phyloP scores from a whole-genome alignment of 2,329 filamentous ascomycete genomes.

The Diaporthe longicolla region DNA sequence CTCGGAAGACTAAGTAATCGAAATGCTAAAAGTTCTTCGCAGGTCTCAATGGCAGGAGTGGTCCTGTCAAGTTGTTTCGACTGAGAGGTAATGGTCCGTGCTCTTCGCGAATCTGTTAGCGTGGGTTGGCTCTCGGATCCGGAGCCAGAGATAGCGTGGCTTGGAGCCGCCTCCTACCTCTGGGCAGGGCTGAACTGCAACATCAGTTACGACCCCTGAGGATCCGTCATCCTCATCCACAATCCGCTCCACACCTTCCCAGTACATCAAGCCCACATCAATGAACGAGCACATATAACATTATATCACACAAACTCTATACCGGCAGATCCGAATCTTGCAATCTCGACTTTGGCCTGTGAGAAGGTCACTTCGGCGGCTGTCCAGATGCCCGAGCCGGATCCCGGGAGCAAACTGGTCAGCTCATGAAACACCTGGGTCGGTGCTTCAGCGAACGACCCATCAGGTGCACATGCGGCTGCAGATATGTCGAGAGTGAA shows the following conservation, averaged over 20 bases:
- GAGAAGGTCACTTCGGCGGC: neutral
- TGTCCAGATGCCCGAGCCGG: neutral
- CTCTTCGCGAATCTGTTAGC: neutral
- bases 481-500: neutral
- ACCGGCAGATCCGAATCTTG: neutral
- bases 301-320: neutral
- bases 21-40: no score
- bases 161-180: neutral
- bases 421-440: conserved; percentile 24
- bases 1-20: no score
- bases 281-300: neutral
- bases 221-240: conserved; percentile 23
- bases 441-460: neutral
- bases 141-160: conserved; percentile 7
- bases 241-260: conserved; percentile 17
- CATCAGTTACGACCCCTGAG: conserved; percentile 24
- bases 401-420: neutral
- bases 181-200: conserved; percentile 33
- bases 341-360: neutral
- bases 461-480: neutral
- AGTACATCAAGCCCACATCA: neutral
- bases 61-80: no score
- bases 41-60: no score
- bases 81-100: neutral
- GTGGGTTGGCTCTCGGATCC: conserved; percentile 17